A percentile compares a stretch with the other conserved stretches of the same genome.
phyloP scores from a whole-genome alignment of 768 basidiomycete genomes.

The Trametes meyenii region DNA sequence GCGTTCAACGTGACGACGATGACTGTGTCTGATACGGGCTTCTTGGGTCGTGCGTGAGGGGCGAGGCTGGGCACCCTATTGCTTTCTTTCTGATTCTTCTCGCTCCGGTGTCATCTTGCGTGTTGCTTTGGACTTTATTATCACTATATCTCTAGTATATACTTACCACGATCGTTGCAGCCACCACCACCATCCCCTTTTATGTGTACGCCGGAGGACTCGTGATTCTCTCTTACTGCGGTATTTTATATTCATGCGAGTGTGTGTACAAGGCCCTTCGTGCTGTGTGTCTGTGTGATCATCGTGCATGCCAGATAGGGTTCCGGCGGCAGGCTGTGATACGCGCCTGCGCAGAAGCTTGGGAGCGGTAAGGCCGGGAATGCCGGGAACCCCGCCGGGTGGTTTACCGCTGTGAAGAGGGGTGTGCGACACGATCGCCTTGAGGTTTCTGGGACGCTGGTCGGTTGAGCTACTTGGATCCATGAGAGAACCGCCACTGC shows the following conservation, averaged over 20 bases:
- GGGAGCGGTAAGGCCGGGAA: too few relatives aligned
- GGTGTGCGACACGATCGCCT: too few relatives aligned
- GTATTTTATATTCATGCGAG: neutral
- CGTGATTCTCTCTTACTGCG: neutral
- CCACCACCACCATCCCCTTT: neutral
- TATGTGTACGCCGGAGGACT: neutral
- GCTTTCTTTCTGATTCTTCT: neutral
- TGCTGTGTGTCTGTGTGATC: too few relatives aligned
- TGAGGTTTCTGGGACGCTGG: too few relatives aligned
- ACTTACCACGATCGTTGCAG: neutral
- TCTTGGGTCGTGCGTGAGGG: neutral
- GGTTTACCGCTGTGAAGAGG: too few relatives aligned
- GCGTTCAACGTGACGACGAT: neutral
- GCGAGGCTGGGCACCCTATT: neutral
- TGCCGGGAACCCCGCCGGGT: too few relatives aligned
- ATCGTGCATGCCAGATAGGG: too few relatives aligned
- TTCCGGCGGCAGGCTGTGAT: too few relatives aligned
- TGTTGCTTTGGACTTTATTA: neutral
- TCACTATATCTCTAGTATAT: conserved; percentile 9
- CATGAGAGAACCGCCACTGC: too few relatives aligned
- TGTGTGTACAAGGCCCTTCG: too few relatives aligned
- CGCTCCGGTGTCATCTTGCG: neutral
- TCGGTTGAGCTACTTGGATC: too few relatives aligned
- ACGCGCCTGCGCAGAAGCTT: too few relatives aligned
- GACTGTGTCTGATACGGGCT: neutral